Evolutionary conservation across 2,329 filamentous ascomycete species (phyloP), one percentile per base, ranked within the genome.

Genomic region (Alternaria viburni): DNA sequence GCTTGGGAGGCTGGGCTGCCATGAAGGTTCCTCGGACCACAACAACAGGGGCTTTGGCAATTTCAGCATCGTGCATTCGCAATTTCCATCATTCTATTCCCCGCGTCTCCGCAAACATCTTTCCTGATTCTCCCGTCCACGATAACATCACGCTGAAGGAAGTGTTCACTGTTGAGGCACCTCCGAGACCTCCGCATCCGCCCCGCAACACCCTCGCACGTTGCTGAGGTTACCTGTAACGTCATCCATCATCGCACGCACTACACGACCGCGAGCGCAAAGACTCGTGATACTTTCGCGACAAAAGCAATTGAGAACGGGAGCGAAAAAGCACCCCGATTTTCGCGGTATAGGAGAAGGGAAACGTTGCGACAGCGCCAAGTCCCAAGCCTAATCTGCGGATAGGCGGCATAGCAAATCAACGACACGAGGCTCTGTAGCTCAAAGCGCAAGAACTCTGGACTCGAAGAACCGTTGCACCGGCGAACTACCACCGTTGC

Each of bases 111-210:
- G 19, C 25, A 46, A 47, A 44, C 17, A 17, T 28, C 17, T 28
- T 54, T 7, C 10, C 12, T 23, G 36, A 28, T 15, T 19, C 30
- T 59, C 36, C 15, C n/a, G 43, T 46, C 28, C 43, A 17, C 23
- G 15, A 15, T 30, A 46, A 45, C 32, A 25, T 19, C 59, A 52
- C 44, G 7, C 13, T 50, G 19, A 62, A 54, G 49, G 28, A 30
- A 44, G 47, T 51, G 28, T 52, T 41, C 13, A 12, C 30, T 36
- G 15, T 43, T 43, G 41, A 47, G 47, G 50, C 57, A 67, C 61
- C 63, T 62, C 67, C 61, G 63, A 60, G 59, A 58, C 59, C 61
- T 68, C 68, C 57, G 65, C 63, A 64, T 28, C 50, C 21, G 43
- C 54, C 66, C 60, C 61, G 43, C 66, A 50, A 64, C 61, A 59